Conservation (phyloP, 148 eudicot species). For the Rhododendron mucronatum region DNA sequence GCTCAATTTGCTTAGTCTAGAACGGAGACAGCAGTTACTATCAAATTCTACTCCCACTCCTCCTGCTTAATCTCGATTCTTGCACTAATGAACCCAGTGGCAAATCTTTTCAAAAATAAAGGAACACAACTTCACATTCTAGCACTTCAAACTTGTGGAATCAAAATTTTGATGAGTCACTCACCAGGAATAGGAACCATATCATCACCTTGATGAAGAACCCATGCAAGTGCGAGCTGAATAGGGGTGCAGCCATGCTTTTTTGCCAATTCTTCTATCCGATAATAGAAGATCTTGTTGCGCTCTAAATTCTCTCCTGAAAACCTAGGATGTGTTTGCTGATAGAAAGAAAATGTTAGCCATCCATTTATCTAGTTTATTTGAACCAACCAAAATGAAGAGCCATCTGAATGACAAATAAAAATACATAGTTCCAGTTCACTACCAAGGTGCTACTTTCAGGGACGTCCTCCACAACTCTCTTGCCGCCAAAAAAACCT, state of each 20-base stretch:
- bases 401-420: neutral
- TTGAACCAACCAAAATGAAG: neutral
- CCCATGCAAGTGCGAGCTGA: slow-evolving; percentile 80
- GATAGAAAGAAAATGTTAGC: neutral
- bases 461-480: slow-evolving; percentile 48
- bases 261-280: slow-evolving; percentile 42
- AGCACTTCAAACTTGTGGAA: neutral
- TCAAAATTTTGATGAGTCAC: neutral
- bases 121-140: neutral
- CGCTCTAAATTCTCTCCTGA: slow-evolving; percentile 47
- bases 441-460: slow-evolving; percentile 52
- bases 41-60: neutral
- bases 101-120: neutral
- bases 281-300: slow-evolving; percentile 54
- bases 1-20: neutral
- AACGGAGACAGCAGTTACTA: neutral
- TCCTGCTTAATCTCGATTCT: neutral
- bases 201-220: slow-evolving; percentile 60
- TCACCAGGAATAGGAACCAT: slow-evolving; percentile 46
- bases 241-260: slow-evolving; percentile 58
- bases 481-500: slow-evolving; percentile 74
- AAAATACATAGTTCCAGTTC: neutral
- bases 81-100: neutral
- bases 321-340: slow-evolving; percentile 57
- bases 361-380: neutral